A percentile compares a stretch with the other conserved stretches of the same genome.
phyloP scores from a whole-genome alignment of 2,329 filamentous ascomycete genomes.

The Didymella pinodella region DNA sequence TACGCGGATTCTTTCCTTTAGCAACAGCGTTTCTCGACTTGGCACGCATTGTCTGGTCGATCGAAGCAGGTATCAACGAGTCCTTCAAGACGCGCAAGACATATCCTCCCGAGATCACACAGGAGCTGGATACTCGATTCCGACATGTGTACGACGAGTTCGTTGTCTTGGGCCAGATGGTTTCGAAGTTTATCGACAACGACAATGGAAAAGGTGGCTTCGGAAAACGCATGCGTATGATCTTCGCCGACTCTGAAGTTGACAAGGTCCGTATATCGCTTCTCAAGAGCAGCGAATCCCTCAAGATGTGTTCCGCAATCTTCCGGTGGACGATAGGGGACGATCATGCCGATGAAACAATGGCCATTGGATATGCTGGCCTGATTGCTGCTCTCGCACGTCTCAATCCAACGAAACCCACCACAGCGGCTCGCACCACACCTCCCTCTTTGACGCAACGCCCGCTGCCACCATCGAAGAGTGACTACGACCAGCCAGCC shows the following conservation, averaged over 20 bases:
- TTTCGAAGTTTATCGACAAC: conserved; percentile 67
- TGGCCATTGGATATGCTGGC: conserved; percentile 72
- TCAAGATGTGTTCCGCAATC: conserved; percentile 69
- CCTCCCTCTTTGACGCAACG: conserved; percentile 41
- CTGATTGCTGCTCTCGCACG: conserved; percentile 70
- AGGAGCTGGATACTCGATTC: conserved; percentile 71
- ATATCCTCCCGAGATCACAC: conserved; percentile 66
- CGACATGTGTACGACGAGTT: conserved; percentile 68
- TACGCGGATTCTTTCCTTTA: conserved; percentile 55
- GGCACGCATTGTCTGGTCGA: conserved; percentile 70
- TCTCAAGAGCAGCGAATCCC: conserved; percentile 65
- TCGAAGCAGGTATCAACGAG: conserved; percentile 67
- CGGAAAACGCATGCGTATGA: conserved; percentile 68
- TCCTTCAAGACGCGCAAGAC: conserved; percentile 59
- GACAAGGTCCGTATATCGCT: conserved; percentile 66
- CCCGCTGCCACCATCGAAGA: conserved; percentile 35
- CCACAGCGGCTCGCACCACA: conserved; percentile 34
- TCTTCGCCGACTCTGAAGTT: conserved; percentile 62
- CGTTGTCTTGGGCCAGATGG: conserved; percentile 68
- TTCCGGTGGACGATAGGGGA: conserved; percentile 70
- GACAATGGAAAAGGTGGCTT: conserved; percentile 67
- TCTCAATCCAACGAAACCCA: conserved; percentile 48
- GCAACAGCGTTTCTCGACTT: conserved; percentile 73
- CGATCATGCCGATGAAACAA: conserved; percentile 66
- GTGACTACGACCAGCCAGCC: conserved; percentile 15